These are phyloP conservation scores for Podila verticillata DNA, from an alignment of 192 early-diverging fungal genomes.

Conservation along the genomic window DNA sequence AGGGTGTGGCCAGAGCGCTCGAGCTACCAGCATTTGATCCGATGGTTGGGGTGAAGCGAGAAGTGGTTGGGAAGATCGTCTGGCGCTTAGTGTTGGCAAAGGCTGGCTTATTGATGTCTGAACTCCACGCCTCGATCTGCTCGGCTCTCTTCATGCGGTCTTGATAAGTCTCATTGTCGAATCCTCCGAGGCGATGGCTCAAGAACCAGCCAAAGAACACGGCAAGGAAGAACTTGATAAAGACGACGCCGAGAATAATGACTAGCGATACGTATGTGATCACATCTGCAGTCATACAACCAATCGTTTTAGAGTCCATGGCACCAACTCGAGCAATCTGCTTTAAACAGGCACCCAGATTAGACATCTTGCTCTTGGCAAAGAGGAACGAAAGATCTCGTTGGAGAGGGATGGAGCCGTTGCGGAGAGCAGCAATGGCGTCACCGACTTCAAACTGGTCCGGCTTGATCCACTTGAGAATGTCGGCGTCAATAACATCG, in stretches of 20 bases:
- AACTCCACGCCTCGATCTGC: slow-evolving; percentile 81
- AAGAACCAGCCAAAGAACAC: slow-evolving; percentile 86
- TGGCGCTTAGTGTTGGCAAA: slow-evolving; percentile 49
- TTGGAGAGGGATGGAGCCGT: slow-evolving; percentile 21
- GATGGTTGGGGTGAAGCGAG: slow-evolving; percentile 56
- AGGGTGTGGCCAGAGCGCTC: slow-evolving; percentile 11
- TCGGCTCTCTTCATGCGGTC: slow-evolving; percentile 73
- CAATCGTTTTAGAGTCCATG: slow-evolving; percentile 80
- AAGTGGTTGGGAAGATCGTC: slow-evolving; percentile 42
- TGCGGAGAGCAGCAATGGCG: slow-evolving; percentile 33
- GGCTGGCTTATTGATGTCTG: slow-evolving; percentile 69
- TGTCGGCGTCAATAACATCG: slow-evolving; percentile 51
- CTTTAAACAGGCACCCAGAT: slow-evolving; percentile 73
- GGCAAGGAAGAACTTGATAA: slow-evolving; percentile 79
- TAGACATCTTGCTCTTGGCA: slow-evolving; percentile 47
- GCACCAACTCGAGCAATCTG: slow-evolving; percentile 81
- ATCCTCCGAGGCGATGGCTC: slow-evolving; percentile 77
- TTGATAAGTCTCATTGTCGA: slow-evolving; percentile 71
- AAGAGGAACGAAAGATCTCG: slow-evolving; percentile 56
- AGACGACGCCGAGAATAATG: slow-evolving; percentile 70
- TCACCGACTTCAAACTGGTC: slow-evolving; percentile 69
- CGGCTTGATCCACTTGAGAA: slow-evolving; percentile 61
- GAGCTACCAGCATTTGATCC: slow-evolving; percentile 17
- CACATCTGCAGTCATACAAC: slow-evolving; percentile 86
- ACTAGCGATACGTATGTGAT: slow-evolving; percentile 80